phyloP scores from a whole-genome alignment of 2,329 filamentous ascomycete species.

The Triangularia setosa region DNA sequence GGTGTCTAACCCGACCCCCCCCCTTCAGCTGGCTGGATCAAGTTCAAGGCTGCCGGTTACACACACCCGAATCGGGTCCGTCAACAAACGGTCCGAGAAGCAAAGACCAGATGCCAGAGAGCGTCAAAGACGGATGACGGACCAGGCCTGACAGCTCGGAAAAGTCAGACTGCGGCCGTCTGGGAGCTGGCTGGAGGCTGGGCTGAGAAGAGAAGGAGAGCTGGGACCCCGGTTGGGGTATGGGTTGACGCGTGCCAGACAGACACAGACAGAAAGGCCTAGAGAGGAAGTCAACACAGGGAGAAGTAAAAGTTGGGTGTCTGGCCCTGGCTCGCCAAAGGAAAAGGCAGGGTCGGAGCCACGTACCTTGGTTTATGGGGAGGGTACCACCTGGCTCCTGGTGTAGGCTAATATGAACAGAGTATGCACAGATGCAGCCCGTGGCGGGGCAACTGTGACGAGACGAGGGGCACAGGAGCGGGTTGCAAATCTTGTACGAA shows the following conservation, averaged over 20 bases:
- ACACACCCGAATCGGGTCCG: background rate
- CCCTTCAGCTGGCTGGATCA: background rate
- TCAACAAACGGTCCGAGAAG: background rate
- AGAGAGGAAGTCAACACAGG: background rate
- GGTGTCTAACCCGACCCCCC: background rate
- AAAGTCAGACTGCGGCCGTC: background rate
- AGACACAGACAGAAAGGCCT: background rate
- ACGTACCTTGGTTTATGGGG: background rate
- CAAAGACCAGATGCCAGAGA: background rate
- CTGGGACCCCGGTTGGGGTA: background rate
- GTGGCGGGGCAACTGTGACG: background rate
- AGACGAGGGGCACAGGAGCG: background rate
- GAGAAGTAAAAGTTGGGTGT: background rate
- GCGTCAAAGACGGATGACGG: background rate
- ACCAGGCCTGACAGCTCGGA: background rate
- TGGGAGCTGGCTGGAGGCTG: background rate
- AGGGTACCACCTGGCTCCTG: background rate
- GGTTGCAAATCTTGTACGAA: background rate
- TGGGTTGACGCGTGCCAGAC: background rate
- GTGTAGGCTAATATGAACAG: conserved; percentile 5
- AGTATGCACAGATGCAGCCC: background rate
- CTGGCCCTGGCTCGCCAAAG: background rate
- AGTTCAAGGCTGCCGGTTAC: background rate
- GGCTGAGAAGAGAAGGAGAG: background rate
- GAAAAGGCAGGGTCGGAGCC: background rate